These are phyloP conservation scores for Erigeron canadensis DNA, from an alignment of 129 eudicot species.

Conservation along the genomic window DNA sequence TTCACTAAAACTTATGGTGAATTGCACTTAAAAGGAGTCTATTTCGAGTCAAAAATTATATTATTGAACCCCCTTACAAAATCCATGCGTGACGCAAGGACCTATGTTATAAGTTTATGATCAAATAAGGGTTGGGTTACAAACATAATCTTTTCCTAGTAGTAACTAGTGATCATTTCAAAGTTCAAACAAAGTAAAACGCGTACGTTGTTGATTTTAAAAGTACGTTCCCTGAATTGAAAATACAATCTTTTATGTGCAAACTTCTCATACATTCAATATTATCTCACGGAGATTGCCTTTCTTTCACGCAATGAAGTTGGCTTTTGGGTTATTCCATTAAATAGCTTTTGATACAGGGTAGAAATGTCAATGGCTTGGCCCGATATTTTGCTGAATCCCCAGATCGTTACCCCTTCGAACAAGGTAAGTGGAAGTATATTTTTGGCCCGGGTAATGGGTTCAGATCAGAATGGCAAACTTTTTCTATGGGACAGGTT, in stretches of 20 bases:
- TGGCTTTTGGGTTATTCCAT: not conserved
- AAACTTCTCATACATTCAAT: not conserved
- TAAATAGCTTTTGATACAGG: slow-evolving; percentile 49
- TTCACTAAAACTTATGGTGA: slow-evolving; percentile 5
- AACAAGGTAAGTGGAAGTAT: slow-evolving; percentile 67
- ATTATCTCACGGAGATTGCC: not conserved
- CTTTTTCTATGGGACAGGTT: not conserved
- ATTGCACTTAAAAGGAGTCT: slow-evolving; percentile 4
- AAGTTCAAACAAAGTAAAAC: too few relatives aligned
- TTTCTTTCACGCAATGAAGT: not conserved
- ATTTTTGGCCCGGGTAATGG: not conserved
- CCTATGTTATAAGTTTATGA: not conserved
- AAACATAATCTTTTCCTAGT: not conserved
- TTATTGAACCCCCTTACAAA: slow-evolving; percentile 6
- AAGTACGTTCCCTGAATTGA: not conserved
- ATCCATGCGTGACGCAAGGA: not conserved
- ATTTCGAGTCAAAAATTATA: slow-evolving; percentile 3
- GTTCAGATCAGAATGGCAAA: not conserved
- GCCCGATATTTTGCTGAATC: slow-evolving; percentile 96
- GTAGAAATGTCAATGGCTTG: slow-evolving; percentile 88
- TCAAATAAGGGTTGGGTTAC: not conserved
- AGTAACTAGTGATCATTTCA: not conserved
- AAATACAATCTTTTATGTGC: not conserved
- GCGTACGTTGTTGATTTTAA: slow-evolving; percentile 7
- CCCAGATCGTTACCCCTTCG: slow-evolving; percentile 91